These are phyloP conservation scores for Saksenaea oblongispora DNA, from an alignment of 371 early-diverging fungal species.

Conservation along the genomic window DNA sequence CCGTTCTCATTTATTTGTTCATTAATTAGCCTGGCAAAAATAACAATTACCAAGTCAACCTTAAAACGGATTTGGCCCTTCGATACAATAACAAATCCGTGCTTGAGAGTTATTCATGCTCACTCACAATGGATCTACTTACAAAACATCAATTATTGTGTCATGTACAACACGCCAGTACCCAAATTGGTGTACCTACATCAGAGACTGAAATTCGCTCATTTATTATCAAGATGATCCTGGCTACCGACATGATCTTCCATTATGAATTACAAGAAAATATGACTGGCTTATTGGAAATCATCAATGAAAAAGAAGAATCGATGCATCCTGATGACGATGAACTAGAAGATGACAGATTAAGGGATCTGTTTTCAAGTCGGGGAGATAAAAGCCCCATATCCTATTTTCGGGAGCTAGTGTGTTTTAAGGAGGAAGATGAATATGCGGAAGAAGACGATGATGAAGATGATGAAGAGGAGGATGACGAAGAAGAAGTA, in stretches of 20 bases:
- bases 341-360: constrained; percentile 6
- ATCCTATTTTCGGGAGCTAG: constrained; percentile 1
- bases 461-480: constrained; percentile 27
- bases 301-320: constrained; percentile 11
- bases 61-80: constrained; percentile 72
- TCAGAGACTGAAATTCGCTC: constrained; percentile 53
- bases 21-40: constrained; percentile 79
- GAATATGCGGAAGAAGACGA: background rate
- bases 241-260: constrained; percentile 89
- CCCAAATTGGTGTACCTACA: constrained; percentile 34
- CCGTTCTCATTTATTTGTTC: background rate
- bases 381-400: constrained; percentile 41
- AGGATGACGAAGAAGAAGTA: background rate
- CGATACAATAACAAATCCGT: constrained; percentile 77
- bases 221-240: constrained; percentile 65
- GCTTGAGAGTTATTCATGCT: constrained; percentile 85
- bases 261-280: constrained; percentile 82
- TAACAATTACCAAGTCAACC: constrained; percentile 87
- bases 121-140: constrained; percentile 69
- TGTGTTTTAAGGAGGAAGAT: background rate
- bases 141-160: constrained; percentile 69
- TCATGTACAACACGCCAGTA: constrained; percentile 26
- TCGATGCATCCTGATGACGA: constrained; percentile 12
- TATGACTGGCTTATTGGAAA: constrained; percentile 43
- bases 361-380: constrained; percentile 35